phyloP scores from a whole-genome alignment of 768 basidiomycete genomes.

The Postia placenta region DNA sequence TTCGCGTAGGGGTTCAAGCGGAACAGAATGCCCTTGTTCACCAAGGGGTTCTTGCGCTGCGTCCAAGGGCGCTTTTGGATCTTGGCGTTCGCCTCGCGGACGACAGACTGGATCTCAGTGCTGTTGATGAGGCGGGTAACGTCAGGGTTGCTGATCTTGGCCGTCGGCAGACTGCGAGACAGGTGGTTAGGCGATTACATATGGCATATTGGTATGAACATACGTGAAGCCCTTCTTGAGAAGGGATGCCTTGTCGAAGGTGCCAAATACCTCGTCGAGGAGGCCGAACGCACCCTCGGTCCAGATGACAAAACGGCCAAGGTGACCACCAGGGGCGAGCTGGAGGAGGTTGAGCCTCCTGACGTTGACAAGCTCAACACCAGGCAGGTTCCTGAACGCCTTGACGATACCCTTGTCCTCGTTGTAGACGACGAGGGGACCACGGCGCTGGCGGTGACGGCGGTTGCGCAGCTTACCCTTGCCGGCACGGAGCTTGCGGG shows the following conservation, averaged over 20 bases:
- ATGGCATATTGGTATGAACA: slow-evolving; percentile 25
- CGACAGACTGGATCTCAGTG: slow-evolving; percentile 94
- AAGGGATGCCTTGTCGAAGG: slow-evolving; percentile 79
- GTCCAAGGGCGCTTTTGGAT: slow-evolving; percentile 92
- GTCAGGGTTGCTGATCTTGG: slow-evolving; percentile 97
- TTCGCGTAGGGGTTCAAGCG: slow-evolving; percentile 99
- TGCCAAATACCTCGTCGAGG: slow-evolving; percentile 94
- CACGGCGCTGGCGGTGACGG: slow-evolving; percentile 93
- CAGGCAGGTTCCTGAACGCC: slow-evolving; percentile 98
- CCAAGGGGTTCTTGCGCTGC: slow-evolving; percentile 98
- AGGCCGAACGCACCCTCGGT: slow-evolving; percentile 89
- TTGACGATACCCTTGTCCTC: slow-evolving; percentile 97
- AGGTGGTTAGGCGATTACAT: no score
- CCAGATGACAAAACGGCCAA: slow-evolving; percentile 99
- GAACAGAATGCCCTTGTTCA: slow-evolving; percentile 93
- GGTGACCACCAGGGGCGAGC: slow-evolving; percentile 98
- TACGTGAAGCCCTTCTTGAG: slow-evolving; percentile 89
- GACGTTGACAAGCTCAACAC: slow-evolving; percentile 96
- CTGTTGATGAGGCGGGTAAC: slow-evolving; percentile 98
- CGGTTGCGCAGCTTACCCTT: slow-evolving; percentile 98
- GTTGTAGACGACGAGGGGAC: slow-evolving; percentile 94
- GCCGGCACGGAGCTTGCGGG: slow-evolving; percentile 92
- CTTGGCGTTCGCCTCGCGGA: slow-evolving; percentile 85
- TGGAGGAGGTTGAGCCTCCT: slow-evolving; percentile 93
- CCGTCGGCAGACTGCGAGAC: slow-evolving; percentile 74